Percentiles rank a stretch among this genome's conserved stretches.
phyloP scores from a whole-genome alignment of 345 rosid genomes.

The Boechera retrofracta region DNA sequence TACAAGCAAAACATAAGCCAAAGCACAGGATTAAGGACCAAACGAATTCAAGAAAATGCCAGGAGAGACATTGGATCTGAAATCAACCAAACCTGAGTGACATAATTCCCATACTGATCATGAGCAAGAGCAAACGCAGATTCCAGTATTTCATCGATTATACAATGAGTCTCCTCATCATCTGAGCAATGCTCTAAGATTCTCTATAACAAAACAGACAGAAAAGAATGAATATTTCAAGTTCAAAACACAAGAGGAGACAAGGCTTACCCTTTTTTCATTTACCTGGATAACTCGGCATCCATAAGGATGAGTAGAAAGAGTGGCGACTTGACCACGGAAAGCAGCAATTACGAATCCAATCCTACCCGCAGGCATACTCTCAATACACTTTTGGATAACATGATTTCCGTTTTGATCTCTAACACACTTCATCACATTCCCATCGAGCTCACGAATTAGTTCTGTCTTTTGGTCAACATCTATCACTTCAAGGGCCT shows the following conservation, averaged over 20 bases:
- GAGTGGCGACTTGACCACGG: constrained; percentile 78
- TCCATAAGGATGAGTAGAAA: constrained; percentile 96
- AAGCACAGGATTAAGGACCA: constrained; percentile 28
- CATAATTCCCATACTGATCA: constrained; percentile 98
- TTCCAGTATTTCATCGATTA: constrained; percentile 90
- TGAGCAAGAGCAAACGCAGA: constrained; percentile 83
- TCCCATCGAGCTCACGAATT: constrained; percentile 87
- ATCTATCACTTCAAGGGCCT: constrained; percentile 99
- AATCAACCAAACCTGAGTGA: constrained; percentile 74
- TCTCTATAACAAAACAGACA: constrained; percentile 56
- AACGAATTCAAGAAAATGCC: not conserved
- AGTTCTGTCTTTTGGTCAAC: constrained; percentile 80
- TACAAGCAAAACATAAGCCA: constrained; percentile 43
- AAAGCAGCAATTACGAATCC: constrained; percentile 86
- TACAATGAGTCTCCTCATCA: constrained; percentile 72
- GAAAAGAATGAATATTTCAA: constrained; percentile 21
- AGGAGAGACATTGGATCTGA: constrained; percentile 4
- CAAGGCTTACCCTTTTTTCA: not conserved
- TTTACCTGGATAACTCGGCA: constrained; percentile 97
- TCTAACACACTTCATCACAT: constrained; percentile 87
- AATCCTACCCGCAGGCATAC: constrained; percentile 75
- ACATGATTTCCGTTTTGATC: constrained; percentile 99
- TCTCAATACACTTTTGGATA: constrained; percentile 93
- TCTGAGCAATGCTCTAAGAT: constrained; percentile 94
- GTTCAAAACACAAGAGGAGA: not conserved